Evolutionary conservation across 345 rosid genomes (phyloP).

Genomic region (Gossypium bickii): DNA sequence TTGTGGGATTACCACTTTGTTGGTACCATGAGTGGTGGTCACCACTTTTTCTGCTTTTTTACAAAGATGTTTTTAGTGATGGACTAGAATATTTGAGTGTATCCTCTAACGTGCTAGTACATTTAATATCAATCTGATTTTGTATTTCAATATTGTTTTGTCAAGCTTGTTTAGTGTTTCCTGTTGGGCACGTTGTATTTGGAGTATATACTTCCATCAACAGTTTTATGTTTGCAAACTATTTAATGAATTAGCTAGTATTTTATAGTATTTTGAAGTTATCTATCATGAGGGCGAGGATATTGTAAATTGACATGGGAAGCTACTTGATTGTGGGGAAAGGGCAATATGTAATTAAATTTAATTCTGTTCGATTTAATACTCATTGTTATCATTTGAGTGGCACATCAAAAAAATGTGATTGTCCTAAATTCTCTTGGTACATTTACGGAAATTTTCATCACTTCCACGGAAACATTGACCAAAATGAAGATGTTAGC

Average conservation of each 20-base stretch:
- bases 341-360: background rate
- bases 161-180: background rate
- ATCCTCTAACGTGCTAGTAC: background rate
- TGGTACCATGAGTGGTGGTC: background rate
- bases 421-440: background rate
- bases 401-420: background rate
- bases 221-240: background rate
- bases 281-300: background rate
- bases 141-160: background rate
- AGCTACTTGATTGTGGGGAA: background rate
- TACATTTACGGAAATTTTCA: background rate
- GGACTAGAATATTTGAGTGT: background rate
- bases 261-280: background rate
- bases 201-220: background rate
- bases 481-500: background rate
- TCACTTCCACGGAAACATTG: background rate
- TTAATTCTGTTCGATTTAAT: background rate
- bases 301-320: background rate
- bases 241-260: background rate
- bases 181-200: background rate
- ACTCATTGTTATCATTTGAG: background rate
- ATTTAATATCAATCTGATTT: background rate
- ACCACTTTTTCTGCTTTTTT: background rate
- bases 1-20: constrained; percentile 5
- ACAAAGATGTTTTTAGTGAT: background rate